phyloP scores from a whole-genome alignment of 2,329 filamentous ascomycete species.

The Diaporthe destruens region DNA sequence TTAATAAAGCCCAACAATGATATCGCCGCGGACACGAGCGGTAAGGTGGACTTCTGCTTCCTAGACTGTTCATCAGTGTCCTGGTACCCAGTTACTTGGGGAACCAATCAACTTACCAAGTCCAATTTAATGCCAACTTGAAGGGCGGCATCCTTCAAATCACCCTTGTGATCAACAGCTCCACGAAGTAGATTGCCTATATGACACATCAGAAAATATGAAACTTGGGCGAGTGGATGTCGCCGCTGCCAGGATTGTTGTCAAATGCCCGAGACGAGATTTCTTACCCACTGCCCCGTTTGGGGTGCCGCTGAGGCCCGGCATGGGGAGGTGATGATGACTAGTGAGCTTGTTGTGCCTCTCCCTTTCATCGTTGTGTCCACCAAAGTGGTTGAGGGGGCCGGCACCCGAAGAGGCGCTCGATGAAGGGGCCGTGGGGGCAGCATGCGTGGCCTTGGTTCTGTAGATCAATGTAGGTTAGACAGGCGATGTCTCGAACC shows the following conservation, averaged over 20 bases:
- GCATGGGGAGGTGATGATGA: slow-evolving; percentile 35
- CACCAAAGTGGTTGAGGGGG: slow-evolving; percentile 34
- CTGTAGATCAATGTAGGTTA: slow-evolving; percentile 22
- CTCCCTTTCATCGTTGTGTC: slow-evolving; percentile 27
- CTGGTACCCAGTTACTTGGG: not conserved
- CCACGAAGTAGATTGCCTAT: slow-evolving; percentile 68
- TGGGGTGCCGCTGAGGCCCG: slow-evolving; percentile 34
- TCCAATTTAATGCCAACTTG: slow-evolving; percentile 74
- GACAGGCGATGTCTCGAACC: not conserved
- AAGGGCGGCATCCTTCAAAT: slow-evolving; percentile 68
- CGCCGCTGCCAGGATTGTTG: not conserved
- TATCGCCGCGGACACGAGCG: slow-evolving; percentile 71
- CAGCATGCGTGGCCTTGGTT: slow-evolving; percentile 33
- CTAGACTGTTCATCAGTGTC: slow-evolving; percentile 2
- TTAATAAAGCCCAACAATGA: slow-evolving; percentile 69
- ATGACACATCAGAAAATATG: not conserved
- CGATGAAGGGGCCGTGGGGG: slow-evolving; percentile 14
- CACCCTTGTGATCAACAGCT: slow-evolving; percentile 67
- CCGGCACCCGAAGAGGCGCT: not conserved
- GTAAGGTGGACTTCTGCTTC: slow-evolving; percentile 74
- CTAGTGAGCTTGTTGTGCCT: slow-evolving; percentile 24
- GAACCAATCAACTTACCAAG: slow-evolving; percentile 47
- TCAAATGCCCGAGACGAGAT: not conserved
- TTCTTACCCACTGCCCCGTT: slow-evolving; percentile 38
- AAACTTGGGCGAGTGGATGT: not conserved